phyloP scores from a whole-genome alignment of 1,284 basidiomycete genomes.

The Ceratobasidium papillatum region DNA sequence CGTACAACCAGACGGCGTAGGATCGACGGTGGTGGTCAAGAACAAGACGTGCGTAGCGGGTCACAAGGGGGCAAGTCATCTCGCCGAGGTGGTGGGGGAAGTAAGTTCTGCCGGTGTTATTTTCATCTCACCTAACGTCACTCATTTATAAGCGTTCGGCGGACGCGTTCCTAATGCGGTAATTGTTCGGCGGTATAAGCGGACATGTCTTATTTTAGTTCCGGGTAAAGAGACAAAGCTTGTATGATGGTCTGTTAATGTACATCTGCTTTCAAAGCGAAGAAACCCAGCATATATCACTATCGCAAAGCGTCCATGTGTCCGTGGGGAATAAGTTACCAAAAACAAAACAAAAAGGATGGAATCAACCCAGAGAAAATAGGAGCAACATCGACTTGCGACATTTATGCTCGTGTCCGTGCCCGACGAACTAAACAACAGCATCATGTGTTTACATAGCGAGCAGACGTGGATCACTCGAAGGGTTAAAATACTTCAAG shows the following conservation, averaged over 20 bases:
- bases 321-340: constrained; percentile 29
- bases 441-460: constrained; percentile 10
- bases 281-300: constrained; percentile 22
- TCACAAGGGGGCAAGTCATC: background rate
- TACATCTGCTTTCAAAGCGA: constrained; percentile 37
- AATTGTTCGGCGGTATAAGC: background rate
- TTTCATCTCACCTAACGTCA: constrained; percentile 5
- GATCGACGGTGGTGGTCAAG: background rate
- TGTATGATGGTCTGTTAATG: constrained; percentile 5
- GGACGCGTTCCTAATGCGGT: background rate
- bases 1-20: background rate
- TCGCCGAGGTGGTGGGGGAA: background rate
- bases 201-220: too few relatives aligned
- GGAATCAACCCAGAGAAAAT: constrained; percentile 8
- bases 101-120: background rate
- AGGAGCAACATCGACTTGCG: constrained; percentile 18
- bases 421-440: background rate
- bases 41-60: background rate
- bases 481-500: constrained; percentile 34
- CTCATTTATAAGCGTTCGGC: background rate
- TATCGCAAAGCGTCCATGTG: constrained; percentile 37
- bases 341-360: constrained; percentile 9
- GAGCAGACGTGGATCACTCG: constrained; percentile 26
- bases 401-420: constrained; percentile 2
- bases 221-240: too few relatives aligned